Conservation (phyloP, 192 early-diverging fungal species). For the Piromyces sp. region DNA sequence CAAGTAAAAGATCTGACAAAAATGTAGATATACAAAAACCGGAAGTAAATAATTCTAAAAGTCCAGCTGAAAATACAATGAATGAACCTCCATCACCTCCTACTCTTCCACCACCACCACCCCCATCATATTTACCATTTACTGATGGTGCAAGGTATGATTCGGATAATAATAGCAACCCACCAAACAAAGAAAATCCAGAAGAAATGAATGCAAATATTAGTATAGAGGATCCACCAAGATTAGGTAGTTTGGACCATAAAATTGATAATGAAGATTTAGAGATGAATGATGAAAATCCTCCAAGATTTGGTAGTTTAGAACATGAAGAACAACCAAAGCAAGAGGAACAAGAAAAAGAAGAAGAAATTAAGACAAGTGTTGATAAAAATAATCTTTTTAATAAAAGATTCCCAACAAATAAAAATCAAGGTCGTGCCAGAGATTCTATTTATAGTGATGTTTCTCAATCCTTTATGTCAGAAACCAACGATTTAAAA, state of each 20-base stretch:
- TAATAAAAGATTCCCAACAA: too few relatives aligned
- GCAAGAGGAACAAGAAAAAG: neutral
- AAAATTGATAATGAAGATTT: neutral
- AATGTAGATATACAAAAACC: too few relatives aligned
- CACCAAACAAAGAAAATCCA: neutral
- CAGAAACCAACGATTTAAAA: neutral
- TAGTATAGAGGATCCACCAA: too few relatives aligned
- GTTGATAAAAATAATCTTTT: neutral
- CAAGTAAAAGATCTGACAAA: neutral
- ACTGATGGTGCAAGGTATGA: neutral
- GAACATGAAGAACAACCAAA: neutral
- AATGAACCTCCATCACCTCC: neutral
- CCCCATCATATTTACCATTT: neutral
- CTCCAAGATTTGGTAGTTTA: neutral
- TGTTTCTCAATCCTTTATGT: neutral
- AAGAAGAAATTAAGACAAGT: neutral
- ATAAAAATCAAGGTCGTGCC: neutral
- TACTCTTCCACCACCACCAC: neutral
- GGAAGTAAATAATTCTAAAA: neutral
- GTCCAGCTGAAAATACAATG: too few relatives aligned
- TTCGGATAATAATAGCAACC: neutral
- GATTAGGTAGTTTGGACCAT: too few relatives aligned
- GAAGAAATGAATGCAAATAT: too few relatives aligned
- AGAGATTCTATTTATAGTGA: neutral
- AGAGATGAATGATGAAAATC: neutral